phyloP scores from a whole-genome alignment of 2,329 filamentous ascomycete species.

The Ascochyta lentis region DNA sequence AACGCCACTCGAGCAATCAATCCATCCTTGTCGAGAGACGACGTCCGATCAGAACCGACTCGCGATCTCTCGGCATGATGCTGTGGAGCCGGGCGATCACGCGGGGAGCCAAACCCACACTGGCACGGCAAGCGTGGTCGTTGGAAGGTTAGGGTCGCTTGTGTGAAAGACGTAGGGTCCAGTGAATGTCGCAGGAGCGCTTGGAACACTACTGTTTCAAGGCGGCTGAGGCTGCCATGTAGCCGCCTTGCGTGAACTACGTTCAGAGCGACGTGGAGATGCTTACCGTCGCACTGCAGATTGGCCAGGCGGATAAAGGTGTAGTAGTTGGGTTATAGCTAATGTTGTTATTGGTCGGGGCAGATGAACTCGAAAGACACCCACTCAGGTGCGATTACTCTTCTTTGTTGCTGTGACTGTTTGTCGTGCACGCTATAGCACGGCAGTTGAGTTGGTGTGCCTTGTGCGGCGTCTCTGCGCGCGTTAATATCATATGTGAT shows the following conservation, averaged over 20 bases:
- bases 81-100: conserved; percentile 1
- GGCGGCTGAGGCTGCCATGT: conserved; percentile 1
- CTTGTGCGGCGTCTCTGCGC: not conserved
- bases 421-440: not conserved
- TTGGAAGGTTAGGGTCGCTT: too few relatives aligned
- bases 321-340: not conserved
- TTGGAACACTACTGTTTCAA: conserved; percentile 10
- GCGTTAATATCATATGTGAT: not conserved
- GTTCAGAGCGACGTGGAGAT: not conserved
- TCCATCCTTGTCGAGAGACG: not conserved
- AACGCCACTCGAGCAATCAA: not conserved
- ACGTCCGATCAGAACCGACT: not conserved
- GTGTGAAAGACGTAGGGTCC: not conserved
- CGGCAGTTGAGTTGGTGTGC: not conserved
- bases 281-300: not conserved
- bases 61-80: not conserved
- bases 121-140: not conserved
- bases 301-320: not conserved
- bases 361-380: not conserved
- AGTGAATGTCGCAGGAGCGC: conserved; percentile 1
- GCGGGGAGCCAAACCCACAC: not conserved
- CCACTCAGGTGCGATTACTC: not conserved
- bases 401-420: not conserved
- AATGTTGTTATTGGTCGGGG: not conserved
- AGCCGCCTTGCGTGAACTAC: conserved; percentile 10